Conservation (phyloP, 805 yeast species). For the Suhomyces kilbournensis region DNA sequence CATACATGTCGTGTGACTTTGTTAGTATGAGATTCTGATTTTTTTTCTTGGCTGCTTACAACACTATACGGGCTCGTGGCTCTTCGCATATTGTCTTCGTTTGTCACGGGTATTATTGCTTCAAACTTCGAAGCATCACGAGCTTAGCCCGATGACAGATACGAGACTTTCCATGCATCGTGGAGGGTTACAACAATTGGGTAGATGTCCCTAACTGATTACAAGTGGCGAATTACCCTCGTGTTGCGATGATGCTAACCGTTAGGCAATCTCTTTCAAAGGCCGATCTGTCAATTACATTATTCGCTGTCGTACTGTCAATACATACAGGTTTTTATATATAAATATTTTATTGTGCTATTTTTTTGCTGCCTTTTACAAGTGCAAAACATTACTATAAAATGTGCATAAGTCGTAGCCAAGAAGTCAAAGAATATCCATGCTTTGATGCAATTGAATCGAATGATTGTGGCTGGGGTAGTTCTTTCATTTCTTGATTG, state of each 20-base stretch:
- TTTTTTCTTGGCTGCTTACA: neutral
- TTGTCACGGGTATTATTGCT: neutral
- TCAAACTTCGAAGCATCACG: neutral
- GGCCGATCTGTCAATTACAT: neutral
- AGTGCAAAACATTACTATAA: neutral
- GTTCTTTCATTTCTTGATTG: neutral
- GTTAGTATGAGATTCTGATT: neutral
- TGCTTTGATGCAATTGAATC: neutral
- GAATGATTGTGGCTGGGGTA: neutral
- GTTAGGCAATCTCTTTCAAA: neutral
- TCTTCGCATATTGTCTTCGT: neutral
- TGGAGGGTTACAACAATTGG: neutral
- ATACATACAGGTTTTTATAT: neutral
- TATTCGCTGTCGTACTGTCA: too few relatives aligned
- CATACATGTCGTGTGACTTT: neutral
- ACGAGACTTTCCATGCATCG: neutral
- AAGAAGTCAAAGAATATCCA: neutral
- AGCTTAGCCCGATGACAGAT: neutral
- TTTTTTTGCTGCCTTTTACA: neutral
- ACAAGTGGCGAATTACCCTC: neutral
- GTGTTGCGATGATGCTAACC: neutral
- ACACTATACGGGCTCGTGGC: neutral
- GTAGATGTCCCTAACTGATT: neutral
- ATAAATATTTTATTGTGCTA: neutral
- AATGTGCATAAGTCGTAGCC: neutral